A percentile compares a stretch with the other conserved stretches of the same genome.
These are phyloP conservation scores for Fusarium protoensiforme DNA, from an alignment of 2,329 filamentous ascomycete genomes.

Conservation along the genomic window DNA sequence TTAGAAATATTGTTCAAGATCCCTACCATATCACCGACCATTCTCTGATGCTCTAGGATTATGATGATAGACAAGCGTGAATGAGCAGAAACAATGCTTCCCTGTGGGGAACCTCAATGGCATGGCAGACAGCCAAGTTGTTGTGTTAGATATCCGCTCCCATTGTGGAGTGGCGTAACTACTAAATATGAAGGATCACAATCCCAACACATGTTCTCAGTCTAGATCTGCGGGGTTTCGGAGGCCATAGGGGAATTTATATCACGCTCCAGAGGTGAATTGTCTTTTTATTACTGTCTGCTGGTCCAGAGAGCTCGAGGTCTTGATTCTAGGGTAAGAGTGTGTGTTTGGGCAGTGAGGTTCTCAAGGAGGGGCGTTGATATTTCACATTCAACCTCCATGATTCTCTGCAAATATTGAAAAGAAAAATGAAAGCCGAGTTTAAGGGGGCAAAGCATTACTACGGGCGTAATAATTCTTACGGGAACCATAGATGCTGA, in stretches of 20 bases:
- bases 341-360: no score
- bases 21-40: no score
- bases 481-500: background rate
- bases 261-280: background rate
- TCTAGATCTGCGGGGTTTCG: background rate
- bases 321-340: background rate
- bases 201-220: background rate
- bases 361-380: no score
- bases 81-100: no score
- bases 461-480: background rate
- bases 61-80: no score
- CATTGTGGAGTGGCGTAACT: background rate
- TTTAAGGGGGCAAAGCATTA: background rate
- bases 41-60: no score
- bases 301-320: background rate
- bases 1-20: no score
- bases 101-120: no score
- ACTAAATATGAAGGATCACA: background rate
- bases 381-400: no score
- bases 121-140: no score
- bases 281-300: background rate
- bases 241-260: background rate
- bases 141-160: no score
- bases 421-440: background rate
- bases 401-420: no score